These are phyloP conservation scores for Rhynchosporium secalis DNA, from an alignment of 2,329 filamentous ascomycete genomes.

Conservation along the genomic window DNA sequence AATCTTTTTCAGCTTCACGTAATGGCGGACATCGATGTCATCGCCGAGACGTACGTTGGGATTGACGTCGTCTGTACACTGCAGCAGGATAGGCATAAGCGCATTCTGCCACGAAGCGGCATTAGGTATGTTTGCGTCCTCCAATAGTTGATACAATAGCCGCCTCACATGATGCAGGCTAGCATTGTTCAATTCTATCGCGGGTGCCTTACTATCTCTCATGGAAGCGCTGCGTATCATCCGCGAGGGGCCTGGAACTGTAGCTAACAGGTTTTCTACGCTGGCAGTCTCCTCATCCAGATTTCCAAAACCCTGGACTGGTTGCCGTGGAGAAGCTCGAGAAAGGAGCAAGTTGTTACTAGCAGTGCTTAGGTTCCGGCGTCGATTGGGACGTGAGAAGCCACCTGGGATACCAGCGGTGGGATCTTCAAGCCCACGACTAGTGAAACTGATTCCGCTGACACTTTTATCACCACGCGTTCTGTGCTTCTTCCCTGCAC, in stretches of 20 bases:
- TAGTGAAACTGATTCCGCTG: slow-evolving; percentile 67
- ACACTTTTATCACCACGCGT: slow-evolving; percentile 75
- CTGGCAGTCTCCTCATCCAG: slow-evolving; percentile 35
- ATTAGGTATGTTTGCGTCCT: slow-evolving; percentile 73
- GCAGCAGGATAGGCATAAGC: slow-evolving; percentile 83
- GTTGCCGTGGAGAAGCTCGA: slow-evolving; percentile 68
- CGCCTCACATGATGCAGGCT: slow-evolving; percentile 87
- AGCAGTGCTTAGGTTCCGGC: slow-evolving; percentile 81
- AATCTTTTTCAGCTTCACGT: slow-evolving; percentile 96
- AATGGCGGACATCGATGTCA: slow-evolving; percentile 95
- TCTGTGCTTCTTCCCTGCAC: slow-evolving; percentile 73
- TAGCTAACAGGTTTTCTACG: slow-evolving; percentile 28
- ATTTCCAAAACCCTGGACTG: slow-evolving; percentile 44
- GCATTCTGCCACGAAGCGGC: slow-evolving; percentile 83
- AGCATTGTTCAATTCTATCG: slow-evolving; percentile 82
- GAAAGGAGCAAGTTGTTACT: slow-evolving; percentile 68
- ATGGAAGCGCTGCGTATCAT: slow-evolving; percentile 81
- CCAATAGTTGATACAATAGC: slow-evolving; percentile 78
- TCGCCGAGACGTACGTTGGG: slow-evolving; percentile 89
- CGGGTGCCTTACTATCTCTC: slow-evolving; percentile 69
- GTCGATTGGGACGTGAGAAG: slow-evolving; percentile 62
- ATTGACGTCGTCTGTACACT: slow-evolving; percentile 90
- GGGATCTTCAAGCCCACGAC: slow-evolving; percentile 65
- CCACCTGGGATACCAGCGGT: slow-evolving; percentile 56
- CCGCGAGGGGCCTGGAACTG: slow-evolving; percentile 42